Evolutionary conservation across 2,329 filamentous ascomycete species (phyloP), one percentile per base, ranked within the genome.

Genomic region (Epichloe amarillans): DNA sequence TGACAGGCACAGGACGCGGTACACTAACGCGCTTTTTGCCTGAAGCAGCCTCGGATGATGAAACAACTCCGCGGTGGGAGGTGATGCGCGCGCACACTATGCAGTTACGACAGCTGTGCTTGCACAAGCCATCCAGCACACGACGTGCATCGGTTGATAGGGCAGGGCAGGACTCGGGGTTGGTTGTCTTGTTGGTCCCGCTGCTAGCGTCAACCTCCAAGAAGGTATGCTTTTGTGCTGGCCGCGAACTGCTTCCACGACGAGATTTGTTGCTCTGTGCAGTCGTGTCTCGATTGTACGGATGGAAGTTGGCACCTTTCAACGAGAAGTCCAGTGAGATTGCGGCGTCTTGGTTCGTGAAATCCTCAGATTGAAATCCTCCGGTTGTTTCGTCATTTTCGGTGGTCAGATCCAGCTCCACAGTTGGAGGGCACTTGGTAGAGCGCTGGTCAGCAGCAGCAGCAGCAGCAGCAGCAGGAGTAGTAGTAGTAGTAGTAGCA

Each of bases 1-100:
- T 83, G 50, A 85, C 79, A 14, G 83, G 81, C 42, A 83, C 73
- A 2, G 84, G 84, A 33, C 79, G 81, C 33, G 79, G 67, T 44
- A 84, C 74, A 44, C 73, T 76, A 39, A 88, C 70, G 47, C 77
- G 76, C 63, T 82, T 81, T 62, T 80, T 77, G 54, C 68, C 69
- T 15, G 60, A 57, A 12, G 64, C 62, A 14, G 69, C 56, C 46
- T 73, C 69, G 4, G 66, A 57, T 5, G 65, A 56, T 3, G 68
- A 67, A 21, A 71, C 53, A 33, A 64, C 60, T 44, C 65, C 66
- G n/a, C 64, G 64, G 52, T 72, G 71, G 10, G 70, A 69, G 15
- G 68, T 69, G 60, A 80, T 76, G 33, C 77, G 75, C 35, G 68
- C 69, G 64, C 78, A 82, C 15, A 81, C 71, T 40, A 72, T 73